Conservation (phyloP, 2,329 filamentous ascomycete genomes). For the Stachybotrys elegans region DNA sequence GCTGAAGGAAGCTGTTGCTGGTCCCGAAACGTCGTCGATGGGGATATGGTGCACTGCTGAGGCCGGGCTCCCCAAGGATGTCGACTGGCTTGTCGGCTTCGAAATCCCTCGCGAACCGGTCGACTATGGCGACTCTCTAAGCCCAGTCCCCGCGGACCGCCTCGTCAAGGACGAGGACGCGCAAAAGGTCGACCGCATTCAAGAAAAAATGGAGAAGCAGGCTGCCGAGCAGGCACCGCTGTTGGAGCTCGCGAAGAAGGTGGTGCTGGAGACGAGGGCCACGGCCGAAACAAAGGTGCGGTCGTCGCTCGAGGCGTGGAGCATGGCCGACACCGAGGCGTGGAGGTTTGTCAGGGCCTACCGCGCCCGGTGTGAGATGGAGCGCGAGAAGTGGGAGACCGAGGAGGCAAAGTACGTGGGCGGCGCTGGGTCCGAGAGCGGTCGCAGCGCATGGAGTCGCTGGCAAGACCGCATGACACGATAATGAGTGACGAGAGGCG, state of each 20-base stretch:
- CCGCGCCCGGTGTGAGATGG: slow-evolving; percentile 55
- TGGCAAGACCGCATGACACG: slow-evolving; percentile 24
- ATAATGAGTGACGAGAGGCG: background rate
- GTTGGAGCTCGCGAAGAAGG: slow-evolving; percentile 41
- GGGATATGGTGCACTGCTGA: slow-evolving; percentile 81
- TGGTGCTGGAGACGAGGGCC: slow-evolving; percentile 43
- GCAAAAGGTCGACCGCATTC: slow-evolving; percentile 20
- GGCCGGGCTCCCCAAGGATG: slow-evolving; percentile 56
- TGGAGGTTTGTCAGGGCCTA: slow-evolving; percentile 72
- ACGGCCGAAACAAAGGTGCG: slow-evolving; percentile 41
- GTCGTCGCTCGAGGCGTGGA: slow-evolving; percentile 59
- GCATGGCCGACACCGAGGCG: slow-evolving; percentile 68
- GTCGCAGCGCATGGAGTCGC: slow-evolving; percentile 28
- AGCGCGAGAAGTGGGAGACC: slow-evolving; percentile 65
- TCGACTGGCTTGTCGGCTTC: slow-evolving; percentile 91
- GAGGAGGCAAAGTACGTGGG: slow-evolving; percentile 61
- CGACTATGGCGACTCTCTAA: slow-evolving; percentile 26
- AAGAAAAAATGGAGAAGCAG: slow-evolving; percentile 44
- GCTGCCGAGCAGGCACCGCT: slow-evolving; percentile 50
- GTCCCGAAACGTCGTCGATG: slow-evolving; percentile 55
- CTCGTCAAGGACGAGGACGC: slow-evolving; percentile 8
- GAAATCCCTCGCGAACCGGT: slow-evolving; percentile 57
- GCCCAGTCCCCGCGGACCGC: slow-evolving; percentile 19
- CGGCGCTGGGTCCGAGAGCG: slow-evolving; percentile 50
- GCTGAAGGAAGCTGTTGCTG: slow-evolving; percentile 79